Percentiles rank a stretch among this genome's conserved stretches.
These are phyloP conservation scores for Lathyrus oleraceus DNA, from an alignment of 306 rosid species.

Conservation along the genomic window DNA sequence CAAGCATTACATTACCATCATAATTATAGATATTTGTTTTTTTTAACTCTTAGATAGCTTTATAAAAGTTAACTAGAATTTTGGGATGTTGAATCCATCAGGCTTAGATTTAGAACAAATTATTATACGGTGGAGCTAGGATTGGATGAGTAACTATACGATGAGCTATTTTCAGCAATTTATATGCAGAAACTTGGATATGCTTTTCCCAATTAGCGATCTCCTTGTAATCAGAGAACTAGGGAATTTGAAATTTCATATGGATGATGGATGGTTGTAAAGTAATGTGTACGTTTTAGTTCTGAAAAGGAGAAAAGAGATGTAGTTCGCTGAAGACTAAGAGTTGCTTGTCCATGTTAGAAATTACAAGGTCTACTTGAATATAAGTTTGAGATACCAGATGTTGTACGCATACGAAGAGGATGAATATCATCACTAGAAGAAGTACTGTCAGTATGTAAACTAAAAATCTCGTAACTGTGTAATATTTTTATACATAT, in stretches of 20 bases:
- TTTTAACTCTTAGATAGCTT: slow-evolving; percentile 28
- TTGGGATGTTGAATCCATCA: not conserved
- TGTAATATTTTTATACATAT: not conserved
- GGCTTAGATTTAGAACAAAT: slow-evolving; percentile 31
- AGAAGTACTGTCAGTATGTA: not conserved
- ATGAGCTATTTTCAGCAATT: slow-evolving; percentile 20
- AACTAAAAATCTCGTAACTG: not conserved
- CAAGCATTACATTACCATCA: slow-evolving; percentile 14
- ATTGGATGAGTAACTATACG: slow-evolving; percentile 21
- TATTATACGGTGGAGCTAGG: slow-evolving; percentile 25
- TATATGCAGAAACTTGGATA: slow-evolving; percentile 28
- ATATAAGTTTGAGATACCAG: slow-evolving; percentile 4
- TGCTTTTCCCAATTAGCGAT: slow-evolving; percentile 23
- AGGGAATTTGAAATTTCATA: slow-evolving; percentile 27
- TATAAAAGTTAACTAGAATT: slow-evolving; percentile 21
- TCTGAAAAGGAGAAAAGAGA: slow-evolving; percentile 16
- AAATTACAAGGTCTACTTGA: not conserved
- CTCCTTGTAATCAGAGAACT: slow-evolving; percentile 24
- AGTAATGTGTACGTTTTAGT: slow-evolving; percentile 7
- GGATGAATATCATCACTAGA: not conserved
- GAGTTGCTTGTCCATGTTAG: slow-evolving; percentile 22
- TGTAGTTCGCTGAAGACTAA: slow-evolving; percentile 6
- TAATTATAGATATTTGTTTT: not conserved
- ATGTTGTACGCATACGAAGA: not conserved
- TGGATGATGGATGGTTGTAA: slow-evolving; percentile 7